Evolutionary conservation across 1,139 yeast genomes (phyloP).

Genomic region (Magnusiomyces ingens): DNA sequence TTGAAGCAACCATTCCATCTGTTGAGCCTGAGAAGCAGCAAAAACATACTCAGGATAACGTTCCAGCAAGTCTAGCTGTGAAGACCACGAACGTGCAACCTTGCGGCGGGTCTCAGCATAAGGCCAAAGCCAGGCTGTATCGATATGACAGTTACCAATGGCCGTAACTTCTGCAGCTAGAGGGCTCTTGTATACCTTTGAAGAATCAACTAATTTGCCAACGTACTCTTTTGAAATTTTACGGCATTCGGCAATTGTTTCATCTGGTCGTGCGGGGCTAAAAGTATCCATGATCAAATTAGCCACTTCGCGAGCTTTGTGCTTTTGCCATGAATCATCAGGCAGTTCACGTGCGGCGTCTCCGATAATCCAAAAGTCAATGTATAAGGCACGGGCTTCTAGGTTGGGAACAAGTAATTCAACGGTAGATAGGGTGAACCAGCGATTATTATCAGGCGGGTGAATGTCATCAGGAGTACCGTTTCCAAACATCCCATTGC

Average conservation of each 20-base stretch:
- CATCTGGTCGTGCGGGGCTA: constrained; percentile 46
- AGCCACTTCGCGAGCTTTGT: constrained; percentile 70
- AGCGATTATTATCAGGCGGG: constrained; percentile 63
- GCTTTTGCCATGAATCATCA: constrained; percentile 71
- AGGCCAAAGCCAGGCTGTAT: constrained; percentile 98
- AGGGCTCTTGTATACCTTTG: constrained; percentile 47
- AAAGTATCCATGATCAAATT: constrained; percentile 77
- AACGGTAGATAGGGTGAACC: constrained; percentile 58
- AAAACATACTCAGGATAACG: constrained; percentile 88
- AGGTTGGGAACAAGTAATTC: constrained; percentile 77
- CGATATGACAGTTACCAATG: constrained; percentile 93
- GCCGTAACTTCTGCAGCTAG: constrained; percentile 48
- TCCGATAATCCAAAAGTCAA: constrained; percentile 82
- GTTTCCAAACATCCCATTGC: constrained; percentile 92
- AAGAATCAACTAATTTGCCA: constrained; percentile 58
- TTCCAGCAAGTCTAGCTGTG: constrained; percentile 79
- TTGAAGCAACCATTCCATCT: constrained; percentile 79
- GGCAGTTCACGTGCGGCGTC: constrained; percentile 88
- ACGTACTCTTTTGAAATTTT: constrained; percentile 56
- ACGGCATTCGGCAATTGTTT: constrained; percentile 54
- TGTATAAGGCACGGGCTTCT: constrained; percentile 67
- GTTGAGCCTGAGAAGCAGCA: constrained; percentile 95
- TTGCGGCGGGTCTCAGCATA: constrained; percentile 91
- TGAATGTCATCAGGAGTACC: constrained; percentile 52
- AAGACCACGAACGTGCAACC: constrained; percentile 90